Base-by-base conservation (phyloP, 129 eudicot species). In the Gnaphalium uliginosum region DNA sequence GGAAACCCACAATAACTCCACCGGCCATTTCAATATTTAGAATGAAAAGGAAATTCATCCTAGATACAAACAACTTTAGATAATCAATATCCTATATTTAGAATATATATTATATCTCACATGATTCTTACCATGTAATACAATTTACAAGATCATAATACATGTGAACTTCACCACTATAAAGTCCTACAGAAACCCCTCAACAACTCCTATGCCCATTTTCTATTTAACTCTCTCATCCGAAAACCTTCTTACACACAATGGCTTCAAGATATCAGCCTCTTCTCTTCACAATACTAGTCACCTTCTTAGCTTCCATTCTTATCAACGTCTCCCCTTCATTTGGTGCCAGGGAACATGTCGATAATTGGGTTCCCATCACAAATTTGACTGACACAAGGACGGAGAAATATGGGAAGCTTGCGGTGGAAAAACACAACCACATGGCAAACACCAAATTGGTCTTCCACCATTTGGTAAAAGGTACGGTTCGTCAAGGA, bases 381-480 rank as follows among this genome's bases (percentile, higher is more conserved):
- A 76, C 50, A 54, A 66, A 76, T 30, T 65, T 48, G 51, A 50
- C 62, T 0, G 71, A 30, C 33, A 22, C 62, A 46, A 63, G 54
- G n/a, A 21, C 19, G 6, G 6, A 27, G 23, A 22, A 8, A 5
- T 10, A 24, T 19, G 79, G 15, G 32, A 64, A 48, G 48, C 41
- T 62, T 64, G 79, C 79, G 13, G 71, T 75, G 32, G 62, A 8
- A 63, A 54, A 30, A 48, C 33, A 64, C 22, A 75, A 75, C 50
- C 5, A 22, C 26, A 14, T 8, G 51, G 62, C 61, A 46, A 63
- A 75, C 10, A 75, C 71, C 48, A 62, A 64, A 9, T 48, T 75
- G 17, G n/a, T 48, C 14, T 48, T 43, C 71, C 5, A 64, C 71
- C 33, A 65, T 21, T 32, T 50, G 65, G 73, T 65, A 13, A 65